Evolutionary conservation across 1,284 basidiomycete species (phyloP).

Genomic region (Rugosomyces carneus): DNA sequence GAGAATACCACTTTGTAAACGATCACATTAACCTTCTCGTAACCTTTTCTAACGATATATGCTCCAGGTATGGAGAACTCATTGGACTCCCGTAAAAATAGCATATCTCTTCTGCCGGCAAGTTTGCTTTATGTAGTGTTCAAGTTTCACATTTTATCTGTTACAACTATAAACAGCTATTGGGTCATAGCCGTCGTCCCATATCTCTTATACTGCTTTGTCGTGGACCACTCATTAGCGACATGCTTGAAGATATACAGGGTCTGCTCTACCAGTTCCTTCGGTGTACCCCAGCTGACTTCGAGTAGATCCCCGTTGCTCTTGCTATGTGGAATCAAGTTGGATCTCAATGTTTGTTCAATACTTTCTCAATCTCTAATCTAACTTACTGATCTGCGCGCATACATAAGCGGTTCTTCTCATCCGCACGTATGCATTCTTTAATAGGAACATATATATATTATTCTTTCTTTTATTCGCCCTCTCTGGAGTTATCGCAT

Average conservation of each 20-base stretch:
- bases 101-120: constrained; percentile 77
- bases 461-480: constrained; percentile 55
- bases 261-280: constrained; percentile 23
- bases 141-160: neutral
- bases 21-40: constrained; percentile 6
- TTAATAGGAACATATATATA: constrained; percentile 66
- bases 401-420: constrained; percentile 56
- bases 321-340: constrained; percentile 83
- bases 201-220: constrained; percentile 67
- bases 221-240: constrained; percentile 53
- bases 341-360: constrained; percentile 58
- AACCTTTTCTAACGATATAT: constrained; percentile 12
- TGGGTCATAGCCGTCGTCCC: constrained; percentile 75
- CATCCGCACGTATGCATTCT: constrained; percentile 79
- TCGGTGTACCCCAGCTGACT: constrained; percentile 2
- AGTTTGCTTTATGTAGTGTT: constrained; percentile 21
- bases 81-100: constrained; percentile 74
- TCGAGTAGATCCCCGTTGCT: constrained; percentile 61
- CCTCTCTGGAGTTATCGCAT: constrained; percentile 63
- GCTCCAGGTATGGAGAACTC: constrained; percentile 67
- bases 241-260: constrained; percentile 63
- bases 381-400: constrained; percentile 7
- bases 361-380: constrained; percentile 8
- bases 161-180: constrained; percentile 39
- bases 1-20: constrained; percentile 70